These are phyloP conservation scores for Lomentospora prolificans DNA, from an alignment of 2,329 filamentous ascomycete genomes.

Conservation along the genomic window DNA sequence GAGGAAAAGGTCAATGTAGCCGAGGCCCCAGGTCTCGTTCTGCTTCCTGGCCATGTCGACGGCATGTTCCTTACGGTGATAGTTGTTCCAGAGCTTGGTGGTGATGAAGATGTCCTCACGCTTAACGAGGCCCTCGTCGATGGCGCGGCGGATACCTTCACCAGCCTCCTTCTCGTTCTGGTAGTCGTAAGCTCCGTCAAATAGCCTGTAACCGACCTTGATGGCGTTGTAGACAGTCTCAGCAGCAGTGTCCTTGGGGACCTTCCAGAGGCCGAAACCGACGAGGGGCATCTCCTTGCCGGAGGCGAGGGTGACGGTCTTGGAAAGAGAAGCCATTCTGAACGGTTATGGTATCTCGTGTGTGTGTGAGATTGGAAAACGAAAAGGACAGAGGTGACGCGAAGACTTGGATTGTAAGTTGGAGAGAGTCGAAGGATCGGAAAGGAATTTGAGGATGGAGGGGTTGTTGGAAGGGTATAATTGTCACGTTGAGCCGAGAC, in stretches of 20 bases:
- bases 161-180: slow-evolving; percentile 58
- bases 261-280: slow-evolving; percentile 62
- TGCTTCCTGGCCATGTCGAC: slow-evolving; percentile 20
- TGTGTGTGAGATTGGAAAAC: too few species aligned
- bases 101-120: slow-evolving; percentile 20
- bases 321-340: slow-evolving; percentile 16
- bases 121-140: slow-evolving; percentile 49
- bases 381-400: neutral
- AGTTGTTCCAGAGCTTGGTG: slow-evolving; percentile 25
- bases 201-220: slow-evolving; percentile 41
- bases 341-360: neutral
- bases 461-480: too few species aligned
- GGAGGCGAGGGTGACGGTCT: slow-evolving; percentile 32
- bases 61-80: slow-evolving; percentile 20
- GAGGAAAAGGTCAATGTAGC: slow-evolving; percentile 23
- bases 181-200: slow-evolving; percentile 47
- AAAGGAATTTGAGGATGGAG: neutral
- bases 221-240: slow-evolving; percentile 57
- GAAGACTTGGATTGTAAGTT: neutral
- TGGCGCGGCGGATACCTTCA: slow-evolving; percentile 47
- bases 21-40: slow-evolving; percentile 29
- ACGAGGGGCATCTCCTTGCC: slow-evolving; percentile 48
- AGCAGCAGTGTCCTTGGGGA: slow-evolving; percentile 30
- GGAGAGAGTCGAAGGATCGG: neutral
- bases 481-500: too few species aligned